phyloP scores from a whole-genome alignment of 192 early-diverging fungal species.

The Mortierella antarctica region DNA sequence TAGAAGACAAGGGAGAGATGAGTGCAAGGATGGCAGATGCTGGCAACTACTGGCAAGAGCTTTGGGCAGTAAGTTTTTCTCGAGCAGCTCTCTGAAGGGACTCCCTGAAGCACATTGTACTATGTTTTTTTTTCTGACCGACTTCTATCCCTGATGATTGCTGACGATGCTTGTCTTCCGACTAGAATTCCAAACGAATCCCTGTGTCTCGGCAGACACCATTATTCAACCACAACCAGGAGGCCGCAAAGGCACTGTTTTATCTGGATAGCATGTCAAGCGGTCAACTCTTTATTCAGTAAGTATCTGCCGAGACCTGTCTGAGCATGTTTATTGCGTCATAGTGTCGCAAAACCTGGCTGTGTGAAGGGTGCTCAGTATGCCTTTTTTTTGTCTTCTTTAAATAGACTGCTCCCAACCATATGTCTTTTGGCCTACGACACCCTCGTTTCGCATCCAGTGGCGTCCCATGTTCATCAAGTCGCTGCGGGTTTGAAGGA shows the following conservation, averaged over 20 bases:
- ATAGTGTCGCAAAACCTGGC: not conserved
- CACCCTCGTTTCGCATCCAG: conserved; percentile 69
- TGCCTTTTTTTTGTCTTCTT: not conserved
- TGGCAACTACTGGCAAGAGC: conserved; percentile 88
- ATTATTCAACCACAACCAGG: conserved; percentile 80
- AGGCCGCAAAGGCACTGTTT: conserved; percentile 75
- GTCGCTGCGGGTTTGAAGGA: conserved; percentile 52
- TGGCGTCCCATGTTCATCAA: conserved; percentile 55
- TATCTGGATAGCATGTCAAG: conserved; percentile 22
- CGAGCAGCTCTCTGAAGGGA: not conserved
- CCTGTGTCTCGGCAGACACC: conserved; percentile 79
- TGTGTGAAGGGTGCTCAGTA: not conserved
- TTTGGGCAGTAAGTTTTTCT: conserved; percentile 73
- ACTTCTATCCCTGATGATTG: not conserved
- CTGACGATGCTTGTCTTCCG: conserved; percentile 28
- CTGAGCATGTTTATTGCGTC: conserved; percentile 26
- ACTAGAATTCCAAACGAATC: conserved; percentile 55
- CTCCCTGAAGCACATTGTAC: not conserved
- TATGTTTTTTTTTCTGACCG: not conserved
- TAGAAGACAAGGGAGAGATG: conserved; percentile 69
- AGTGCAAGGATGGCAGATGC: conserved; percentile 85
- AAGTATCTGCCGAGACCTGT: not conserved
- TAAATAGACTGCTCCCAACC: conserved; percentile 32
- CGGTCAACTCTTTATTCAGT: conserved; percentile 32
- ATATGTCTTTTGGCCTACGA: conserved; percentile 83